Base-by-base conservation (phyloP, 176 grass and related monocot genomes). In the Oryza meridionalis region DNA sequence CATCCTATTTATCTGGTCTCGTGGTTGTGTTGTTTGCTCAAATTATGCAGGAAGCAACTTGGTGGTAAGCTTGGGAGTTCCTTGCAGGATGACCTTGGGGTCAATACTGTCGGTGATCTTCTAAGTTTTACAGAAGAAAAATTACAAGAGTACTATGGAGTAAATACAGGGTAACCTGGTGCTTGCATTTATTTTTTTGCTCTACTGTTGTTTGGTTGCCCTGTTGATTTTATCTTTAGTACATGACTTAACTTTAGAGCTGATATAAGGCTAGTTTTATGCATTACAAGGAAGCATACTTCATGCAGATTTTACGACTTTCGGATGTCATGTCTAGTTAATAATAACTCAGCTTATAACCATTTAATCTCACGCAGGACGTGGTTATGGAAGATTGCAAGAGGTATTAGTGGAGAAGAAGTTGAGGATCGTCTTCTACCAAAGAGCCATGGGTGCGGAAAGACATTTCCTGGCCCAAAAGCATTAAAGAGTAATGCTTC, bases 381-480 rank as follows among this genome's bases (percentile, higher is more conserved):
- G 1, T 98, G 93, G 96, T 78, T 98, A 84, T 98, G 93, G 96
- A 98, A 93, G 65, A 95, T 91, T 79, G 88, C 92, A 58, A 95
- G 96, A 89, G 96, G 96, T 38, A 78, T 95, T 85, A 95, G 84
- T 19, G 91, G 93, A 45, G 96, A 98, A 76, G 91, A 91, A 92
- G 93, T 98, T 71, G 93, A 90, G 86, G 92, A 98, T 64, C 88
- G 96, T 66, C 86, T 98, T 93, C 73, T 98, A 84, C 90, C 93
- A 9, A 95, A 93, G 84, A 98, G 96, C 70, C 96, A 95, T 13
- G 93, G 91, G 50, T 95, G 96, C 76, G 93, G 96, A 80, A 95
- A 98, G 87, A 98, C 96, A 86, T 98, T 98, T 98, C 93, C 96
- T 55, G 96, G 96, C n/a, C 93, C 93, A 50, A 91, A 86, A 88